Base-by-base conservation (phyloP, 371 early-diverging fungal species). In the Cokeromyces recurvatus region DNA sequence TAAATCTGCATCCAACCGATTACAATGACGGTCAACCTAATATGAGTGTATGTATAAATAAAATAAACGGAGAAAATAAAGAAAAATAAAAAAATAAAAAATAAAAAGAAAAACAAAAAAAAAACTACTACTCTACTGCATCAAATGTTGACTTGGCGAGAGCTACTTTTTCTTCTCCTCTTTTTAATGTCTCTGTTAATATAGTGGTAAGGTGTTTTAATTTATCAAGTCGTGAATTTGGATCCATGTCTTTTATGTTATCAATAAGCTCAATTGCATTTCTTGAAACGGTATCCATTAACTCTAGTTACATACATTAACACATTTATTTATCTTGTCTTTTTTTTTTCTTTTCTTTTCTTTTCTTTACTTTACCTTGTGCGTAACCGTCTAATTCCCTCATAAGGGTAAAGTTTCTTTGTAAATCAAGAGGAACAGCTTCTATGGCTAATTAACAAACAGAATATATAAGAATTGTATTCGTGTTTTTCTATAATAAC, bases 71-170 rank as follows among this genome's bases (percentile, higher is more conserved):
- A n/a, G n/a, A n/a, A n/a, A n/a, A n/a, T n/a, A n/a, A n/a, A n/a
- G n/a, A n/a, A n/a, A n/a, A n/a, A n/a, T n/a, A n/a, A n/a, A n/a
- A n/a, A n/a, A n/a, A n/a, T n/a, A n/a, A n/a, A n/a, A n/a, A n/a
- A n/a, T 35, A 35, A 35, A 14, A 35, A 15, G 8, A 4, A 21
- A 15, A 22, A 21, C 29, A 15, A 17, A 8, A 27, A 8, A 40
- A 3, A 32, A 40, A n/a, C 3, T n/a, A 4, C 14, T 15, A 9
- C 4, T 34, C n/a, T 74, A 93, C 95, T 51, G 85, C 74, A 47
- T 95, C 93, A 53, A 87, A 95, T 0, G 94, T 91, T 35, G 91
- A 86, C 17, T 85, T 82, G 3, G 94, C 94, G 17, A 95, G 55
- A 0, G 87, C 82, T 0, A 93, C 90, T 51, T 94, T 95, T 36